Conservation (phyloP, 495 filamentous ascomycete genomes). For the Letharia columbiana region DNA sequence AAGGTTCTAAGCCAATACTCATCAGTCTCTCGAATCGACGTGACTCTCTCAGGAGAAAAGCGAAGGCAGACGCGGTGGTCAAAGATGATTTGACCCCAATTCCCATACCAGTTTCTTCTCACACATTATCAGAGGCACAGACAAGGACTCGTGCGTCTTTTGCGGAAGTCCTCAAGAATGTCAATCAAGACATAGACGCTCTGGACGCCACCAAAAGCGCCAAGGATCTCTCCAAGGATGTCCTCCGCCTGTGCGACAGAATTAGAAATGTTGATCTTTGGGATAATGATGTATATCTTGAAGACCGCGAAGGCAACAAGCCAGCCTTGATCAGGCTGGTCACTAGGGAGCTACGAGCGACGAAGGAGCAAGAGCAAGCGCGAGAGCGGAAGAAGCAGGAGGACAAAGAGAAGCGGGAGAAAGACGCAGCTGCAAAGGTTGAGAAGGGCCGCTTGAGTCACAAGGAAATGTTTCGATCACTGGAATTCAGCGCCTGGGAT, state of each 20-base stretch:
- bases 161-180: conserved; percentile 33
- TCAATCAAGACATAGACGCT: conserved; percentile 37
- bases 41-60: conserved; percentile 55
- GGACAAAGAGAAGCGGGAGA: conserved; percentile 49
- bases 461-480: conserved; percentile 61
- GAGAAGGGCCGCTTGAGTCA: conserved; percentile 66
- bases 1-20: conserved; percentile 54
- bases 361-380: conserved; percentile 53
- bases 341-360: conserved; percentile 60
- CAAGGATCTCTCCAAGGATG: conserved; percentile 43
- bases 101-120: background rate
- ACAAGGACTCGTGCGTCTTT: conserved; percentile 28
- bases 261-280: conserved; percentile 75
- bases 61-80: conserved; percentile 28
- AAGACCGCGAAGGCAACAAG: conserved; percentile 63
- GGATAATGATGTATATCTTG: conserved; percentile 73
- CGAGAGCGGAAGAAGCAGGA: conserved; percentile 48
- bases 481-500: conserved; percentile 78
- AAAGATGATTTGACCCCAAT: conserved; percentile 8
- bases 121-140: conserved; percentile 5
- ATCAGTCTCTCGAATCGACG: conserved; percentile 56
- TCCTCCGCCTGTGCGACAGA: conserved; percentile 65
- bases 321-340: conserved; percentile 81
- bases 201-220: conserved; percentile 39
- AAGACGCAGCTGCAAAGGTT: conserved; percentile 47